phyloP scores from a whole-genome alignment of 2,329 filamentous ascomycete genomes.

The Calonectria fujianensis region DNA sequence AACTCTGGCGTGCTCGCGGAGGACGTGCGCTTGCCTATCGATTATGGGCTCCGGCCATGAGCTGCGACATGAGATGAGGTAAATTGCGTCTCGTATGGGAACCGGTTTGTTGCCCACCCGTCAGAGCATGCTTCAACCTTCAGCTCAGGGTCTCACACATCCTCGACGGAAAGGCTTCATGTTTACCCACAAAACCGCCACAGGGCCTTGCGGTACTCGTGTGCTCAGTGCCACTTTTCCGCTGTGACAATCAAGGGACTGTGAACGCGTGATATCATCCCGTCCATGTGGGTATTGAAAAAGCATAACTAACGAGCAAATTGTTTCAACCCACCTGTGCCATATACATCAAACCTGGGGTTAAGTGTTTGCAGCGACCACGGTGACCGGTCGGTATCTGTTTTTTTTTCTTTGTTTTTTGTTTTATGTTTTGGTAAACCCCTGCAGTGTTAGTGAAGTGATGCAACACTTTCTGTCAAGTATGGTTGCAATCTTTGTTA shows the following conservation, averaged over 20 bases:
- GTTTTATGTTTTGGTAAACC: neutral
- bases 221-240: neutral
- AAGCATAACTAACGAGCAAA: neutral
- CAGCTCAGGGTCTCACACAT: neutral
- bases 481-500: too few species aligned
- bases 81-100: neutral
- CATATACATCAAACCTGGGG: neutral
- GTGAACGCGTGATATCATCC: neutral
- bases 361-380: neutral
- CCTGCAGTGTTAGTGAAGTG: neutral
- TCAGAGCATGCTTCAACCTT: neutral
- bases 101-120: neutral
- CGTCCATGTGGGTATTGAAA: neutral
- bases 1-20: constrained; percentile 4
- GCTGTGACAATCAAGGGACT: neutral
- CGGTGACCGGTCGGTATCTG: neutral
- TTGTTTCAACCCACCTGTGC: neutral
- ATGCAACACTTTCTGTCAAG: neutral
- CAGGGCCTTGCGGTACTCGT: neutral
- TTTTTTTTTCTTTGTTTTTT: neutral
- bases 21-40: neutral
- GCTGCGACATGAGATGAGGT: neutral
- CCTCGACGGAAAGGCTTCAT: neutral
- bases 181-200: too few species aligned
- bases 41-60: neutral